Evolutionary conservation across 495 filamentous ascomycete species (phyloP), one percentile per base, ranked within the genome.

Genomic region (Penicillium waksmanii): DNA sequence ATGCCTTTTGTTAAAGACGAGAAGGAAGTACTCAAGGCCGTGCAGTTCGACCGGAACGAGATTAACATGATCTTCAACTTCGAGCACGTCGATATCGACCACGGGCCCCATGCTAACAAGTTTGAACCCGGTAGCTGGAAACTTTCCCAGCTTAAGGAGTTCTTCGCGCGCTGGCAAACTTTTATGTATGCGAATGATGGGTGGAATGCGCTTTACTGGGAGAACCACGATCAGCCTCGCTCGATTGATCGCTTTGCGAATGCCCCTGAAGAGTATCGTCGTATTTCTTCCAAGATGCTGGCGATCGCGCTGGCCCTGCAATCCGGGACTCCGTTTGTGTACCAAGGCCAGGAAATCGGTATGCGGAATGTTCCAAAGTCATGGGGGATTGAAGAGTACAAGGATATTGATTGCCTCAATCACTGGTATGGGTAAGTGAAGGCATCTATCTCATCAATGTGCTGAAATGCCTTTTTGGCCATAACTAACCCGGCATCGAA

Each of bases 1-100:
- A 83, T 90, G 66, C 87, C 87, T 0, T 84, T 85, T 64, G 83
- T 85, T 12, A 73, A 63, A 13, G 81, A 83, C 2, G 78, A 85
- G 56, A 70, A 80, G 35, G 81, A 89, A 61, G 83, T 90, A 1
- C 75, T 90, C 27, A 75, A 79, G 13, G 83, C 82, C 33, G 83
- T 92, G 21, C 76, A 80, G 3, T 74, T 77, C 12, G 79, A 81
- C 43, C 82, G 85, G 27, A 74, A 78, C 47, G 85, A 91, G 66
- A 77, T 92, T 46, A 84, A 84, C 73, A 92, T 92, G 89, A 82
- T 90, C 27, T 91, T 92, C 74, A 83, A 89, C 60, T 91, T 91
- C 60, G 87, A 89, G 60, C 76, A 82, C 57, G 76, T 80, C 1
- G 82, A 86, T 58, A 74, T 90, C 31, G 88, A 87, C 49, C 75